Percentiles rank a stretch among this genome's conserved stretches.
These are phyloP conservation scores for Clarireedia sp. DNA, from an alignment of 2,329 filamentous ascomycete genomes.

Conservation along the genomic window DNA sequence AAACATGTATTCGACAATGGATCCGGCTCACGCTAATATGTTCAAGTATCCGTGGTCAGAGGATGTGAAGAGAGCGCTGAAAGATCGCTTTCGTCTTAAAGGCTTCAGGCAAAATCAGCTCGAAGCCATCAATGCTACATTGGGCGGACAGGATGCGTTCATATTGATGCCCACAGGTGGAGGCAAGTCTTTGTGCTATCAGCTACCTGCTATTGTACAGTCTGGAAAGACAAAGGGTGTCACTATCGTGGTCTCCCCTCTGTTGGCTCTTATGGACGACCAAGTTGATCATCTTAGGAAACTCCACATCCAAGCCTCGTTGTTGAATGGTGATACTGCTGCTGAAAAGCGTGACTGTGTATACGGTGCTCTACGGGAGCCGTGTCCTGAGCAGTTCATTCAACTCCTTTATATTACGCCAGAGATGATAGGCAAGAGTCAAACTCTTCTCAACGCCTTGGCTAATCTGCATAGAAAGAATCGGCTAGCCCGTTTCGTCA, in stretches of 20 bases:
- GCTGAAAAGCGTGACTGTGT: slow-evolving; percentile 56
- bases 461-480: slow-evolving; percentile 57
- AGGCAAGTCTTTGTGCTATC: slow-evolving; percentile 94
- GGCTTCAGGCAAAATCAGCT: slow-evolving; percentile 89
- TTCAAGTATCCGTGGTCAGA: slow-evolving; percentile 74
- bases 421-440: slow-evolving; percentile 87
- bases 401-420: slow-evolving; percentile 90
- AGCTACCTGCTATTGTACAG: slow-evolving; percentile 77
- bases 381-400: slow-evolving; percentile 64
- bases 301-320: slow-evolving; percentile 68
- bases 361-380: slow-evolving; percentile 53
- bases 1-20: slow-evolving; percentile 27
- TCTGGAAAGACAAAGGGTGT: slow-evolving; percentile 77
- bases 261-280: slow-evolving; percentile 95
- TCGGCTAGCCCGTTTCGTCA: slow-evolving; percentile 82
- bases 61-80: slow-evolving; percentile 74
- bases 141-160: slow-evolving; percentile 82
- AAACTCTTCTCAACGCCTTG: slow-evolving; percentile 57
- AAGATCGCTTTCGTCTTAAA: slow-evolving; percentile 73
- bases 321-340: slow-evolving; percentile 72
- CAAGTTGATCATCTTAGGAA: slow-evolving; percentile 77
- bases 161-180: slow-evolving; percentile 97
- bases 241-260: slow-evolving; percentile 88
- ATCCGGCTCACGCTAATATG: slow-evolving; percentile 36
- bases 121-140: slow-evolving; percentile 89